Conservation (phyloP, 1,284 basidiomycete genomes). For the Crepidotus sp. region DNA sequence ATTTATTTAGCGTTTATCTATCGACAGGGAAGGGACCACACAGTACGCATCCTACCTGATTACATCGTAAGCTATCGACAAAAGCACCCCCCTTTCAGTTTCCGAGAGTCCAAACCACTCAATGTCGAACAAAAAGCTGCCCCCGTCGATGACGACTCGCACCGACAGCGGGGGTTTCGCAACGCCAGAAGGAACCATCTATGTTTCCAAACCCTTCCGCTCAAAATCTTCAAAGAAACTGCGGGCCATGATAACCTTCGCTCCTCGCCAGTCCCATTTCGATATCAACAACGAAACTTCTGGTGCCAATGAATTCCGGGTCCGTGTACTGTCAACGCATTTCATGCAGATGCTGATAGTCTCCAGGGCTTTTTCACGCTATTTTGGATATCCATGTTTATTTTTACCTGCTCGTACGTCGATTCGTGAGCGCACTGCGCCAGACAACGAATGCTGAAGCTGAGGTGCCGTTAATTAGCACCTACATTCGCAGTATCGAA, state of each 20-base stretch:
- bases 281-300: slow-evolving; percentile 72
- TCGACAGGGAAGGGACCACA: no score
- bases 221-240: slow-evolving; percentile 59
- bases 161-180: slow-evolving; percentile 41
- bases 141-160: slow-evolving; percentile 17
- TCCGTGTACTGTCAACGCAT: slow-evolving; percentile 27
- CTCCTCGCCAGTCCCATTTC: slow-evolving; percentile 76
- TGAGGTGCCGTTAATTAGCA: no score
- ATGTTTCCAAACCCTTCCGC: slow-evolving; percentile 67
- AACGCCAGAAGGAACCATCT: slow-evolving; percentile 56
- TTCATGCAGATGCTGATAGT: not conserved
- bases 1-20: not conserved
- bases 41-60: no score
- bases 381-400: slow-evolving; percentile 84
- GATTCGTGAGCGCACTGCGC: no score
- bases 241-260: slow-evolving; percentile 72
- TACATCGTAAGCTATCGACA: no score
- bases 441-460: no score
- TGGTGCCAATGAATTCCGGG: slow-evolving; percentile 78
- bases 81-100: no score
- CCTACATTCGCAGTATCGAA: slow-evolving; percentile 72
- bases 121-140: not conserved
- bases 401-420: slow-evolving; percentile 45
- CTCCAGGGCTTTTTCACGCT: slow-evolving; percentile 82
- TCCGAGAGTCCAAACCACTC: not conserved